Evolutionary conservation across 495 filamentous ascomycete species (phyloP), one percentile per base, ranked within the genome.

Genomic region (Tetracladium setigerum): DNA sequence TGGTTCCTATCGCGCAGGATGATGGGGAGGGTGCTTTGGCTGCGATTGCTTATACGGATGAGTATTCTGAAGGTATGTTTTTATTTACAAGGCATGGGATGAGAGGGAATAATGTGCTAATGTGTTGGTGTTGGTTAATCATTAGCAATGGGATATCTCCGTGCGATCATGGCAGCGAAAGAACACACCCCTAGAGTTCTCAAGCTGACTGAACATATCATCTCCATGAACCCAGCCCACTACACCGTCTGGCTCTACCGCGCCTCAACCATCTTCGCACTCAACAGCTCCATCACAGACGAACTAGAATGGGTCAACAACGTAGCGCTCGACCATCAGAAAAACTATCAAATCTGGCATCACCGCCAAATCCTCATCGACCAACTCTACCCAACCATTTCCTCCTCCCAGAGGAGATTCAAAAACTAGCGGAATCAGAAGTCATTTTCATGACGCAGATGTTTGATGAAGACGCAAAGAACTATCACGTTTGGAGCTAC

Each of bases 271-370:
- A 58, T 98, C 22, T 77, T 84, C 50, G 74, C 76, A 2, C 62
- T 95, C 18, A 61, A 77, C 2, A 74, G 79, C 40, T 72, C 84
- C 49, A 74, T 96, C 41, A 59, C 60, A 0, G 72, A 83, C 47
- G 92, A 98, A 61, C 65, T 95, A 18, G 68, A 73, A 34, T 98
- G 89, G 87, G 65, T 98, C 17, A 95, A 95, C 59, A 69, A 73
- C 2, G 75, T 95, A 14, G 83, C 92, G 4, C 67, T 95, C 36
- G 75, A 77, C 19, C 81, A 95, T 58, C 77, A 91, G 57, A 98
- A 98, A 63, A 98, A 97, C 63, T 98, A 96, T 67, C 92, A 98
- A 63, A 97, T 97, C 60, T 97, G 92, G 92, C 89, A 95, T 59
- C 94, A 97, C 63, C 86, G 92, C 19, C 87, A 95, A 64, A 73